These are phyloP conservation scores for Circinella umbellata DNA, from an alignment of 371 early-diverging fungal genomes.

Conservation along the genomic window DNA sequence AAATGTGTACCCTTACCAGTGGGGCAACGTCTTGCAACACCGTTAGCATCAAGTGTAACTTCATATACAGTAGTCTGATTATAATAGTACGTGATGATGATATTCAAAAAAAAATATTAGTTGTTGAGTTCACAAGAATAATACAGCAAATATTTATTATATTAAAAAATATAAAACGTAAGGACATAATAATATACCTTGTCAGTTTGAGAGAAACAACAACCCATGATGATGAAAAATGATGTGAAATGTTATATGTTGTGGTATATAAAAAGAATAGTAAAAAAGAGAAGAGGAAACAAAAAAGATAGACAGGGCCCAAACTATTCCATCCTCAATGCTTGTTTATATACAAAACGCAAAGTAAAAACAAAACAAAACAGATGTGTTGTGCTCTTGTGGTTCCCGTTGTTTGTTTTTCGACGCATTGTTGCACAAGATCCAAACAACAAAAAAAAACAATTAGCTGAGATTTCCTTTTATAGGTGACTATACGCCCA, in stretches of 20 bases:
- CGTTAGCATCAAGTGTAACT: slow-evolving; percentile 48
- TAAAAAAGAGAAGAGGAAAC: background rate
- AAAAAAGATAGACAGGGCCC: background rate
- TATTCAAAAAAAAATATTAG: background rate
- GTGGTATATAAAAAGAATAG: background rate
- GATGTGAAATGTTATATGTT: background rate
- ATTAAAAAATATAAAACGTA: too few relatives aligned
- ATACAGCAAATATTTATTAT: too few relatives aligned
- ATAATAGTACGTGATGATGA: background rate
- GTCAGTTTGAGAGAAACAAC: slow-evolving; percentile 21
- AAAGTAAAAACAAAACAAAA: background rate
- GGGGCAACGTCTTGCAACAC: slow-evolving; percentile 49
- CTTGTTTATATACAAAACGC: slow-evolving; percentile 3
- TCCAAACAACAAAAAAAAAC: slow-evolving; percentile 4
- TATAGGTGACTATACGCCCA: background rate
- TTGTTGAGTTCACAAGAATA: too few relatives aligned
- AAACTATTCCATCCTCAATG: background rate
- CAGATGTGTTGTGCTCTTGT: background rate
- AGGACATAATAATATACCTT: slow-evolving; percentile 7
- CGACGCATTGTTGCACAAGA: slow-evolving; percentile 11
- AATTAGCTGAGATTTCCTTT: background rate
- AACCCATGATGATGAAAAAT: slow-evolving; percentile 13
- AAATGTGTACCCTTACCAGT: slow-evolving; percentile 52
- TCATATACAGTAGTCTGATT: slow-evolving; percentile 49
- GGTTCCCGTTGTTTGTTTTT: background rate